Base-by-base conservation (phyloP, 2,329 filamentous ascomycete genomes). In the Colletotrichum nymphaeae region DNA sequence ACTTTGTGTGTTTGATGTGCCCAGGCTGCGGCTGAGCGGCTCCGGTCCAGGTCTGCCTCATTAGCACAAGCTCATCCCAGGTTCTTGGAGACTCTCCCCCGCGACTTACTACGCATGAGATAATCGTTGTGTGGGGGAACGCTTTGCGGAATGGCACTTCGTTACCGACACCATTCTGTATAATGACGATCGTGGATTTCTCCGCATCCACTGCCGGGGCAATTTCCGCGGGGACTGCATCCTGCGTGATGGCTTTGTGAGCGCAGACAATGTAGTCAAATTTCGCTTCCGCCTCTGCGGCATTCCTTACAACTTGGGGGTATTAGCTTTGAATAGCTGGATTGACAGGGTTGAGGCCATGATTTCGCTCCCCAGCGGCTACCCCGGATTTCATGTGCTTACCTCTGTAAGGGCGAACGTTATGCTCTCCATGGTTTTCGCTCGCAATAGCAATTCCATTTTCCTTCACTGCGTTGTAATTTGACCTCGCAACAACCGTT, bases 131-230 rank as follows among this genome's bases (percentile, higher is more conserved):
- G 0, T 78, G 67, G 0, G 89, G 88, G 74, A 89, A 92, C 0
- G 80, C 79, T 0, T 78, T 75, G 0, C 80, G 76, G 64, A 90
- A 91, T 19, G 88, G 86, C 11, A 88, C 84, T 77, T 92, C 90
- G 72, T 91, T 91, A 1, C 84, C 86, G 49, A 92, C 87, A 0
- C 90, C 90, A 75, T 92, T 92, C 74, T 92, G 90, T 19, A 91
- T 85, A 1, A 92, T 85, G 8, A 89, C 88, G 53, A 92, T 87
- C 0, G 86, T 85, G 0, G 89, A 91, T 67, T 60, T 82, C 24
- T 66, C 63, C 14, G 77, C 77, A 7, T 84, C 82, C 1, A 88
- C 79, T 74, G 79, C 76, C 75, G 83, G 77, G 14, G 75, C 74
- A 46, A 84, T 76, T 52, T 78, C 72, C 4, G 79, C 77, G 4